Base-by-base conservation (phyloP, 371 early-diverging fungal species). In the Syncephalastrum monosporum region DNA sequence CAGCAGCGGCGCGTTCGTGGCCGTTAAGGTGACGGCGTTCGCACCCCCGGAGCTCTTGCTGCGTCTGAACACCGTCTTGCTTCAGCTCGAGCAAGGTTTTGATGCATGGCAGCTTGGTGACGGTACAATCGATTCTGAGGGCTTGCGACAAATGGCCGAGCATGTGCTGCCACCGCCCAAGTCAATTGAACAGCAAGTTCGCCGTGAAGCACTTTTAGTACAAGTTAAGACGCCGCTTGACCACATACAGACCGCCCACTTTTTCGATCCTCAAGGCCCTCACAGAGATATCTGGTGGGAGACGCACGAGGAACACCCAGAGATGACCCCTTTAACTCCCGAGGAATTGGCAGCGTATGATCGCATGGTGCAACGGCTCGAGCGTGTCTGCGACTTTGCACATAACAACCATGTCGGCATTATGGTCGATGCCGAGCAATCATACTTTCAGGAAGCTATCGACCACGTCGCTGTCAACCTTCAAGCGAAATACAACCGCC, bases 341-440 rank as follows among this genome's bases (percentile, higher is more conserved):
- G 75, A 79, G 5, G 92, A 93, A 63, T 54, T 91, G 1, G 86
- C 78, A 43, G 91, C 91, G 52, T 90, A 87, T 71, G 87, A 88
- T 61, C 74, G 78, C 27, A 71, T 91, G 60, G 55, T 92, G 47
- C 54, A 57, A 15, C 87, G 92, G 23, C 66, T 94, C 21, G 79
- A 88, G 43, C 65, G 70, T 13, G 75, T 95, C 1, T 83, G 84
- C 56, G 64, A 74, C 24, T 73, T 86, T 55, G 93, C 94, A 12
- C 63, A 70, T 16, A 57, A 78, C 29, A 65, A 71, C 27, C 74
- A 83, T 19, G 93, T 93, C 10, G 82, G 90, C 5, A 67, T 96
- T 33, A 89, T 95, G 88, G 79, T 96, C 17, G 98, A 97, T 69
- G 98, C 98, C 48, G 98, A 97, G 67, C 95, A 95, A 72, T 81